These are phyloP conservation scores for Eleusine indica DNA, from an alignment of 176 grass and related monocot genomes.

Conservation along the genomic window DNA sequence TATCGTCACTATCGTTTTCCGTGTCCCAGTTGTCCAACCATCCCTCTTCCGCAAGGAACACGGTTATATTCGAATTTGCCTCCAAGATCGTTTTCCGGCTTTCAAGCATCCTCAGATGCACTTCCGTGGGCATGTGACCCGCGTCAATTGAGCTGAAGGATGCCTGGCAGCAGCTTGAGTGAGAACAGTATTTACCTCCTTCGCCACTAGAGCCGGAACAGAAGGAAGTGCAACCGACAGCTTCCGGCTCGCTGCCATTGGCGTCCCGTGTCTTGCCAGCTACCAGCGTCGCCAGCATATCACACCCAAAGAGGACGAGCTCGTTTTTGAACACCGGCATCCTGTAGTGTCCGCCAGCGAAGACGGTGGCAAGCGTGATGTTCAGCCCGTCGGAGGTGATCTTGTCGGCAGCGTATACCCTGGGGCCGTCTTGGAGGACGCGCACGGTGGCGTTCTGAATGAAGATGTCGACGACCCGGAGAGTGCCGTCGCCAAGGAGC, in stretches of 20 bases:
- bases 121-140: background rate
- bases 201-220: too few species aligned
- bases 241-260: too few species aligned
- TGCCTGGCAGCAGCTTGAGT: background rate
- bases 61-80: background rate
- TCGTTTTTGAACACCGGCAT: background rate
- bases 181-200: too few species aligned
- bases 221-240: too few species aligned
- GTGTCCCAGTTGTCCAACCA: background rate
- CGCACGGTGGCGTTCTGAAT: background rate
- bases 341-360: too few species aligned
- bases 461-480: background rate
- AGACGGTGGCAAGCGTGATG: too few species aligned
- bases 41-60: conserved; percentile 8
- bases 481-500: background rate
- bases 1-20: background rate
- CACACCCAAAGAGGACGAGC: background rate
- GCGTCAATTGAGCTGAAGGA: background rate
- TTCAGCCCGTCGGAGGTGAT: too few species aligned
- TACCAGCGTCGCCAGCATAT: background rate
- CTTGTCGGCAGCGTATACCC: too few species aligned
- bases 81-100: background rate
- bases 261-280: too few species aligned
- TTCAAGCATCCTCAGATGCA: background rate
- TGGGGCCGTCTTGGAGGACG: background rate